A percentile compares a stretch with the other conserved stretches of the same genome.
These are phyloP conservation scores for Anastatica hierochuntica DNA, from an alignment of 345 rosid genomes.

Conservation along the genomic window DNA sequence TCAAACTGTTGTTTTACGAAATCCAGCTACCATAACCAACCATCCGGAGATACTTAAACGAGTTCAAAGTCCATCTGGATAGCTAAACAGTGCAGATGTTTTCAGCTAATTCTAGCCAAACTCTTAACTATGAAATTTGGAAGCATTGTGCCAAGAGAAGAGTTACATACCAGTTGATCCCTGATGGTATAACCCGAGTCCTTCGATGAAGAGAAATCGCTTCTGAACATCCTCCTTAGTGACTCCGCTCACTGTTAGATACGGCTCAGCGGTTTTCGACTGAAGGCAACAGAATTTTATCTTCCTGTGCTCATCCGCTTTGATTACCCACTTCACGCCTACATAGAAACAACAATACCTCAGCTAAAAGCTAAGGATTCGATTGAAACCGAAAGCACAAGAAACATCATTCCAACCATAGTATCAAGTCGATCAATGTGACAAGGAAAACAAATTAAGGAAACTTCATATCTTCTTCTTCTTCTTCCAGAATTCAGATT, in stretches of 20 bases:
- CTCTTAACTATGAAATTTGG: not conserved
- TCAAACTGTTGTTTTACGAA: too few species aligned
- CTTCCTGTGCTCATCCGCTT: slow-evolving; percentile 69
- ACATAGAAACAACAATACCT: not conserved
- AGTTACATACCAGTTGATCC: slow-evolving; percentile 68
- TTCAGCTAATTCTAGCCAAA: too few species aligned
- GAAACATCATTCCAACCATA: not conserved
- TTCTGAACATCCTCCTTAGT: slow-evolving; percentile 64
- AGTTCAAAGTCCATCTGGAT: too few species aligned
- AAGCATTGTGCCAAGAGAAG: not conserved
- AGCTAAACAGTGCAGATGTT: too few species aligned
- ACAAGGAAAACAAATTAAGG: too few species aligned
- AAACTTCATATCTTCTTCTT: too few species aligned
- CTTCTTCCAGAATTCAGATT: too few species aligned
- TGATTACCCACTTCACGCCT: slow-evolving; percentile 89
- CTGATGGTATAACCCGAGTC: slow-evolving; percentile 62
- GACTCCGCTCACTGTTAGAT: slow-evolving; percentile 59
- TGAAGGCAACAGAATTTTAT: slow-evolving; percentile 92
- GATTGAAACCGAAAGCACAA: not conserved
- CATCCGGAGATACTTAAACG: not conserved
- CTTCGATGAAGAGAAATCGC: slow-evolving; percentile 78
- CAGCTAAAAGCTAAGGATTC: not conserved
- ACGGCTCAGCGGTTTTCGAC: slow-evolving; percentile 79
- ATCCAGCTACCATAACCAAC: too few species aligned
- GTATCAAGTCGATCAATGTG: too few species aligned